Base-by-base conservation (phyloP, 805 yeast species). In the Yarrowia alimentaria region DNA sequence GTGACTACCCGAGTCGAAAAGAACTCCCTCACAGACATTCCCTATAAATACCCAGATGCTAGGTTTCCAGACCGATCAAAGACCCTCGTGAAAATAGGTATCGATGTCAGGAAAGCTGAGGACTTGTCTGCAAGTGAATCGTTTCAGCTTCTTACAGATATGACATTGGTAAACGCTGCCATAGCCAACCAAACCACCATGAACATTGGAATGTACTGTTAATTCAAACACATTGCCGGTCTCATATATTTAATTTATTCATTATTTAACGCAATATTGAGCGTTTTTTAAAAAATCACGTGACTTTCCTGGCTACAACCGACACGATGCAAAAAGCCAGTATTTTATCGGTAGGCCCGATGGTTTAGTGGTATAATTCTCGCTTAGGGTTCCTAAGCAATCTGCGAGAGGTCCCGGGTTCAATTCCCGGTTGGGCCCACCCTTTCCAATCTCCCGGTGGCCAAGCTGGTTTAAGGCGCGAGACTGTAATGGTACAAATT, bases 391-490 rank as follows among this genome's bases (percentile, higher is more conserved):
- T 40, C 47, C 47, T 40, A 13, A 14, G 47, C 47, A 40, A 40
- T 40, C 28, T 40, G 47, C 47, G 47, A 40, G 47, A 40, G 47
- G 47, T 40, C 47, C 47, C 47, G 47, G 47, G 47, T 40, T 40
- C 47, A 40, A 40, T 40, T 40, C 47, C 47, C 47, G 47, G 47
- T 40, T 40, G 47, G 47, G 47, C 47, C 47, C 47, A 24, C 5
- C 11, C 19, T 10, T 28, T 19, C 22, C 3, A n/a, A 10, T 38
- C 47, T 40, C 47, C 47, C 47, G 47, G 47, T 40, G 47, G 47
- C 47, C 47, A 40, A 40, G 47, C 47, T 40, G 47, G 47, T 40
- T 40, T 40, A 40, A 40, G 47, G 47, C 47, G 47, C 47, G 47
- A 40, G 47, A 40, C 47, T 40, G 47, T 40, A 40, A 40, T 40